A percentile compares a stretch with the other conserved stretches of the same genome.
Evolutionary conservation across 2,329 filamentous ascomycete species (phyloP).

Genomic region (Fusarium anthophilum): DNA sequence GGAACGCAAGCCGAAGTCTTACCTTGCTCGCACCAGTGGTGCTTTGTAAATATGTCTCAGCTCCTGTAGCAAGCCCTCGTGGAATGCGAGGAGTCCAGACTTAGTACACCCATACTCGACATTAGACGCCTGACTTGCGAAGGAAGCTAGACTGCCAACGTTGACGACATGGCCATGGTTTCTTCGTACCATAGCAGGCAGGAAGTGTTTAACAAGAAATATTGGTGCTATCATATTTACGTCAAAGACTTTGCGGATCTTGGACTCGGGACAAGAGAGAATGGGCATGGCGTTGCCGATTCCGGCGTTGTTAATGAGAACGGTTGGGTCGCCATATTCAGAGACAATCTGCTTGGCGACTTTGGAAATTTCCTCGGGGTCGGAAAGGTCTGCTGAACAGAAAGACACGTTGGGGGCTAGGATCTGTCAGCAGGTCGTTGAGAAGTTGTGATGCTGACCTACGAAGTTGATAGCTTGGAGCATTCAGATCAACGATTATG

Average conservation of each 20-base stretch:
- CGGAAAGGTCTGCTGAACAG: background rate
- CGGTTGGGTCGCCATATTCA: background rate
- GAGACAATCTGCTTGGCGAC: background rate
- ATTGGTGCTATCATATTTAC: background rate
- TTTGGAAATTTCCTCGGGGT: background rate
- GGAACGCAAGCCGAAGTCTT: rapidly evolving
- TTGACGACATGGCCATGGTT: background rate
- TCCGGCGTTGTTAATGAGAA: background rate
- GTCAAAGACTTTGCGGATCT: background rate
- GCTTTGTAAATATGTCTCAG: background rate
- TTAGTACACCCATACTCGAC: background rate
- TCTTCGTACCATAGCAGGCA: background rate
- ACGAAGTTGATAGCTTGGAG: background rate
- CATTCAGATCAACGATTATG: background rate
- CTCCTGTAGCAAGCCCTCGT: background rate
- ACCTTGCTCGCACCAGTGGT: background rate
- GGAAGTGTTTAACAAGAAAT: background rate
- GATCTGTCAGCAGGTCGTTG: background rate
- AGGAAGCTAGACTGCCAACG: background rate
- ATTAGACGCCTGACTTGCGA: background rate
- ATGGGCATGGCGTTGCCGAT: background rate
- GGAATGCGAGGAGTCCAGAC: background rate
- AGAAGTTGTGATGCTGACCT: background rate
- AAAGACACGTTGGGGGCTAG: background rate
- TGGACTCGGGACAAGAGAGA: background rate